Evolutionary conservation across 331 rosid genomes (phyloP), one percentile per base, ranked within the genome.

Genomic region (Arachis monticola): DNA sequence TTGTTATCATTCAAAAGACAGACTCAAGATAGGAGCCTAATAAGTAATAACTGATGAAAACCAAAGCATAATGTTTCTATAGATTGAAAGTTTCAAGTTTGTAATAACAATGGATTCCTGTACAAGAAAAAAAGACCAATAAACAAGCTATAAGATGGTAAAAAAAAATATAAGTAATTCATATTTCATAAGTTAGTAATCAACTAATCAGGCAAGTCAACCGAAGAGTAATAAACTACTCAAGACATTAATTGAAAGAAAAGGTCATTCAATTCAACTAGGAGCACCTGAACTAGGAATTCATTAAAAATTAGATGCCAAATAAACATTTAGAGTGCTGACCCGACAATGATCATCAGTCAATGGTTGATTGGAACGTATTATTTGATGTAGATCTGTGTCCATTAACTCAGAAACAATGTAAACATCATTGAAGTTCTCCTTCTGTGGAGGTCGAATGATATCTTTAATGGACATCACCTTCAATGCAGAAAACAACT

Each of bases 321-420:
- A 63, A 67, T 60, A 78, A 60, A 52, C 8, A 63, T 77, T 78
- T 60, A 56, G 58, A 72, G 77, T 79, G 67, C 90, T 60, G 78
- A 93, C 98, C 93, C 97, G 97, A 81, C 97, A 93, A 86, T 93
- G 98, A 69, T 93, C 98, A 74, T 91, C 97, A 0, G 85, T 89
- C 86, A 93, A 80, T 38, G 76, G 71, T 83, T 93, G 97, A 78
- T 84, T 89, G 70, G 97, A 93, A 31, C 90, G 90, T 82, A 93
- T 89, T 61, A 91, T 94, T 82, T 94, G 97, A 82, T 91, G 91
- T 60, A 94, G 89, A 80, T 94, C 98, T 0, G 98, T 91, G 76
- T 94, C 97, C 95, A 91, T 84, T 44, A 93, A 73, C 75, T 91
- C 98, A 67, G 81, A 93, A 76, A 93, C 94, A 63, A 91, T 81